A percentile compares a stretch with the other conserved stretches of the same genome.
phyloP scores from a whole-genome alignment of 148 eudicot species.

The Silene latifolia region DNA sequence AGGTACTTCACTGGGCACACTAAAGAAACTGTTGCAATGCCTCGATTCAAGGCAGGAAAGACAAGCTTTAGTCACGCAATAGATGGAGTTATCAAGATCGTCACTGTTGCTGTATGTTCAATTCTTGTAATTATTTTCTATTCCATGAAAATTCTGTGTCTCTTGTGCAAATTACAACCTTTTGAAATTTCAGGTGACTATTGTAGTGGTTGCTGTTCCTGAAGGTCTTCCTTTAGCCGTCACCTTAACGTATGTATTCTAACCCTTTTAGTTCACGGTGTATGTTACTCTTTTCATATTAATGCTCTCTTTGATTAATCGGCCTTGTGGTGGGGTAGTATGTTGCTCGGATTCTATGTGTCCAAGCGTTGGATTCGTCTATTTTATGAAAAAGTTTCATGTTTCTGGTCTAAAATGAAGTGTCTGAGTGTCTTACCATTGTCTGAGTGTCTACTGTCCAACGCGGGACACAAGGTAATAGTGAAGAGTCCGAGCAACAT shows the following conservation, averaged over 20 bases:
- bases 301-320: not conserved
- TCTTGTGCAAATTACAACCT: constrained; percentile 11
- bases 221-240: constrained; percentile 99
- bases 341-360: not conserved
- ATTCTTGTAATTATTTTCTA: constrained; percentile 5
- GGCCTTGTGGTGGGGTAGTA: not conserved
- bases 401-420: too few species aligned
- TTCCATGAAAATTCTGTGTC: constrained; percentile 1
- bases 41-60: constrained; percentile 52
- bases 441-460: too few species aligned
- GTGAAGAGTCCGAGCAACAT: too few species aligned
- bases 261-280: not conserved
- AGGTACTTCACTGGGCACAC: constrained; percentile 84
- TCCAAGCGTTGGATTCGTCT: too few species aligned
- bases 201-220: constrained; percentile 96
- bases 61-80: constrained; percentile 60
- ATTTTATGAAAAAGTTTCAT: too few species aligned
- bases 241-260: constrained; percentile 86
- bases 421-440: too few species aligned
- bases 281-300: too few species aligned
- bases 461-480: too few species aligned
- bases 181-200: constrained; percentile 66
- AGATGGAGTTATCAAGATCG: constrained; percentile 76
- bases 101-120: constrained; percentile 84
- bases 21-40: constrained; percentile 33